Base-by-base conservation (phyloP, 2,329 filamentous ascomycete genomes). In the Paecilomyces formosus region DNA sequence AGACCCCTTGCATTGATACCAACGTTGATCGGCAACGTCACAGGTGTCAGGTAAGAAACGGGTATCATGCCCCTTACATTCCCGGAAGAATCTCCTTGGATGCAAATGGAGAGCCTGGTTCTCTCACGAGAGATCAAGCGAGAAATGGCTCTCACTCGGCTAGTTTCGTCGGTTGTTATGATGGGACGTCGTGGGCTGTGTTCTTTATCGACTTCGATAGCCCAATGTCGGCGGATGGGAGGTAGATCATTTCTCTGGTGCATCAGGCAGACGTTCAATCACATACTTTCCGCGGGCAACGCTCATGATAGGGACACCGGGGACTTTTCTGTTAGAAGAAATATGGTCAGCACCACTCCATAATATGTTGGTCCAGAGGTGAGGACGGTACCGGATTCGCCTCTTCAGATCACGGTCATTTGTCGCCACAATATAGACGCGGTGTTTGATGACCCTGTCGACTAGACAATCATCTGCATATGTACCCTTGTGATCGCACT, bases 281-380 rank as follows among this genome's bases (percentile, higher is more conserved):
- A 93, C 88, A 75, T 97, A 97, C 76, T 97, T 97, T 53, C 90
- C 91, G 68, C 90, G 84, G 5, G 88, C 89, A 28, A 94, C 90
- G 68, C 87, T 91, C 81, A 96, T 81, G 57, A 84, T 82, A 1
- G 82, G 82, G 12, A 83, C 81, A 69, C 87, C 87, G 1, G 87
- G 87, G 56, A 94, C 85, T 78, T 96, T 97, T 62, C 60, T 64
- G 53, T 22, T 55, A 55, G 45, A 54, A 55, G 45, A 54, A 45
- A 54, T 5, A 12, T 12, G 24, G 26, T 31, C 28, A 31, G 31
- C 8, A 53, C 24, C 1, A 57, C 26, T 31, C 22, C 18, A 18
- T 28, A 39, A 18, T 22, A 56, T 21, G 39, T 3, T 15, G 39
- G 39, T 15, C 15, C 15, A 54, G n/a, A 53, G 24, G n/a, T 5